Percentiles rank a stretch among this genome's conserved stretches.
These are phyloP conservation scores for Hypoxylon subgilvum DNA, from an alignment of 495 filamentous ascomycete genomes.

Conservation along the genomic window DNA sequence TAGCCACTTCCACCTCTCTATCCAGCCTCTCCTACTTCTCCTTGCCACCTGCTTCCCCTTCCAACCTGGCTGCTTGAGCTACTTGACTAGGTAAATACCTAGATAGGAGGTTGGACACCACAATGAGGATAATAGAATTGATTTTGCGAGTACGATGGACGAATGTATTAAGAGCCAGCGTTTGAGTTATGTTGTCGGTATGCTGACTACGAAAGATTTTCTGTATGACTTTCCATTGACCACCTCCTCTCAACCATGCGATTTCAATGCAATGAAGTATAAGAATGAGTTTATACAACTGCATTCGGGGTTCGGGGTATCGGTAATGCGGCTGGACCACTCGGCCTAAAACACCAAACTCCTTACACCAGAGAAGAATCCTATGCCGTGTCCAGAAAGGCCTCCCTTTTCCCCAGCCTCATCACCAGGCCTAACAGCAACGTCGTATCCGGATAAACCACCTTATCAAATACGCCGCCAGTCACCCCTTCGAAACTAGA, in stretches of 20 bases:
- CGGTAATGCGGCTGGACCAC: slow-evolving; percentile 34
- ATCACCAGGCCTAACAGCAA: slow-evolving; percentile 16
- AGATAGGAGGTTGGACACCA: no score
- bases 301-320: slow-evolving; percentile 30
- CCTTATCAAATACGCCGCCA: slow-evolving; percentile 14
- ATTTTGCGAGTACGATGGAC: background rate
- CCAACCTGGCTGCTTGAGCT: no score
- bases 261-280: slow-evolving; percentile 5
- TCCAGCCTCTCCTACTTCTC: no score
- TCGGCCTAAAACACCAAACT: slow-evolving; percentile 39
- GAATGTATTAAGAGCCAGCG: slow-evolving; percentile 10
- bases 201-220: slow-evolving; percentile 8
- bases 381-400: background rate
- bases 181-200: slow-evolving; percentile 4
- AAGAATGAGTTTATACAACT: no score
- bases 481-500: slow-evolving; percentile 12
- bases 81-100: no score
- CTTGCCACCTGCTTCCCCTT: no score
- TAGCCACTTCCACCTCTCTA: no score
- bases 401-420: background rate
- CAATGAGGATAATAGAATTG: no score
- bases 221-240: slow-evolving; percentile 8
- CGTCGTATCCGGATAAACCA: background rate
- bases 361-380: slow-evolving; percentile 18
- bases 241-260: slow-evolving; percentile 15